phyloP scores from a whole-genome alignment of 1,284 basidiomycete genomes.

The Boletus holoroseus region DNA sequence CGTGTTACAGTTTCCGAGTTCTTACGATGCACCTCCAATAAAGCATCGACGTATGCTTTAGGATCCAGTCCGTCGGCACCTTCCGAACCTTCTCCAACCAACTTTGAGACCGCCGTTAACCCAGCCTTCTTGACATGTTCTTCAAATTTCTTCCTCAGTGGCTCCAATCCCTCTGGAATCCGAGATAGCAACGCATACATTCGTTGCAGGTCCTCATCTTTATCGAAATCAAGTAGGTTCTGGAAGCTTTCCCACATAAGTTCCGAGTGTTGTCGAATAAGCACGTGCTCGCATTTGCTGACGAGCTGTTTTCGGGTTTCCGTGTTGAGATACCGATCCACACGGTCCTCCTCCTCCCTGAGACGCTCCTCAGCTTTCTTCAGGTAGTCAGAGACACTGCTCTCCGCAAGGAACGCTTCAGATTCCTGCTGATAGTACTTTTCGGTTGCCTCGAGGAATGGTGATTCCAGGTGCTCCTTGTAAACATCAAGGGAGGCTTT shows the following conservation, averaged over 20 bases:
- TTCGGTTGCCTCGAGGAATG: slow-evolving; percentile 87
- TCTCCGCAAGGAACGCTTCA: slow-evolving; percentile 82
- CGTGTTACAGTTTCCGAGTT: slow-evolving; percentile 87
- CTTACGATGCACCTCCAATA: slow-evolving; percentile 89
- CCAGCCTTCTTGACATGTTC: slow-evolving; percentile 91
- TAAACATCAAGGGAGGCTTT: slow-evolving; percentile 94
- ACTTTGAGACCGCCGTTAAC: slow-evolving; percentile 76
- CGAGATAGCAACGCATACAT: slow-evolving; percentile 93
- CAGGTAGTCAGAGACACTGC: slow-evolving; percentile 93
- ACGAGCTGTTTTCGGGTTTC: slow-evolving; percentile 85
- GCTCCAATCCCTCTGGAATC: slow-evolving; percentile 88
- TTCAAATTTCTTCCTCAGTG: slow-evolving; percentile 90
- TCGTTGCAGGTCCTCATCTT: slow-evolving; percentile 88
- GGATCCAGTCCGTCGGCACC: slow-evolving; percentile 70
- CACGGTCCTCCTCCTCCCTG: slow-evolving; percentile 92
- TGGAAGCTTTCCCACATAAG: slow-evolving; percentile 96
- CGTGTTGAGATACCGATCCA: slow-evolving; percentile 90
- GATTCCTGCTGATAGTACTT: slow-evolving; percentile 91
- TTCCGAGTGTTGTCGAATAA: slow-evolving; percentile 85
- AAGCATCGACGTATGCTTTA: slow-evolving; percentile 90
- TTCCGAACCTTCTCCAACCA: slow-evolving; percentile 65
- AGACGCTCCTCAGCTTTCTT: slow-evolving; percentile 93
- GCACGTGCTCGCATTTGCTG: slow-evolving; percentile 85
- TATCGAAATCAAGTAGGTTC: slow-evolving; percentile 85
- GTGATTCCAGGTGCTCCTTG: slow-evolving; percentile 83